Evolutionary conservation across 2,329 filamentous ascomycete species (phyloP).

Genomic region (Colletotrichum paranaense): DNA sequence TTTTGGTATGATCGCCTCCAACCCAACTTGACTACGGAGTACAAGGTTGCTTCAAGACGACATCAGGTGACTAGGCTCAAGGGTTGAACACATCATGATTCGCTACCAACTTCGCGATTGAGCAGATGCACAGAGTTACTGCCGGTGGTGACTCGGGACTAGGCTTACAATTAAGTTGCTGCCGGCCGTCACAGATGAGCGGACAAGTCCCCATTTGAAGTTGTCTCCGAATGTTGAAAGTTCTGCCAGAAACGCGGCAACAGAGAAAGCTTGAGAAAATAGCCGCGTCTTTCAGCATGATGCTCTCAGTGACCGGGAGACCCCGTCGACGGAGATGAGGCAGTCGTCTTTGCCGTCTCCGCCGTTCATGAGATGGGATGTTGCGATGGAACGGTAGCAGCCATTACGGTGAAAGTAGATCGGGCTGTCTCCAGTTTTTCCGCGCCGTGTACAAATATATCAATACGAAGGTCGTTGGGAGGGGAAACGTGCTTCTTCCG

Average conservation of each 20-base stretch:
- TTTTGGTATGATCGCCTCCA: not conserved
- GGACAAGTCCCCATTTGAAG: conserved; percentile 7
- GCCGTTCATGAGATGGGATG: conserved; percentile 19
- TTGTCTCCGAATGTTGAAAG: conserved; percentile 11
- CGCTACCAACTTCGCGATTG: not conserved
- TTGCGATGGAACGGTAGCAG: conserved; percentile 20
- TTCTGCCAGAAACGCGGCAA: conserved; percentile 2
- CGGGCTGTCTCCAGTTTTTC: not conserved
- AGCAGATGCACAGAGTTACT: not conserved
- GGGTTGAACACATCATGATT: not conserved
- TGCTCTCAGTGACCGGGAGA: not conserved
- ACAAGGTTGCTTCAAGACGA: not conserved
- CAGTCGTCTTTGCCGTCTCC: not conserved
- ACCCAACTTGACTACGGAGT: not conserved
- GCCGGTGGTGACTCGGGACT: not conserved
- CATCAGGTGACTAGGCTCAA: not conserved
- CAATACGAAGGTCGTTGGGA: not conserved
- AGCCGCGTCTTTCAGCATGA: conserved; percentile 24
- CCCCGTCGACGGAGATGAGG: not conserved
- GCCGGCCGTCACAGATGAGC: conserved; percentile 10
- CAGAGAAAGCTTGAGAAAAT: not conserved
- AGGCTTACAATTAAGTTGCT: conserved; percentile 8
- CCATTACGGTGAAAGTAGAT: conserved; percentile 7
- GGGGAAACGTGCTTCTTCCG: not conserved
- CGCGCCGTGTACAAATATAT: not conserved